Percentiles rank a stretch among this genome's conserved stretches.
These are phyloP conservation scores for Nothophoma quercina DNA, from an alignment of 2,329 filamentous ascomycete genomes.

Conservation along the genomic window DNA sequence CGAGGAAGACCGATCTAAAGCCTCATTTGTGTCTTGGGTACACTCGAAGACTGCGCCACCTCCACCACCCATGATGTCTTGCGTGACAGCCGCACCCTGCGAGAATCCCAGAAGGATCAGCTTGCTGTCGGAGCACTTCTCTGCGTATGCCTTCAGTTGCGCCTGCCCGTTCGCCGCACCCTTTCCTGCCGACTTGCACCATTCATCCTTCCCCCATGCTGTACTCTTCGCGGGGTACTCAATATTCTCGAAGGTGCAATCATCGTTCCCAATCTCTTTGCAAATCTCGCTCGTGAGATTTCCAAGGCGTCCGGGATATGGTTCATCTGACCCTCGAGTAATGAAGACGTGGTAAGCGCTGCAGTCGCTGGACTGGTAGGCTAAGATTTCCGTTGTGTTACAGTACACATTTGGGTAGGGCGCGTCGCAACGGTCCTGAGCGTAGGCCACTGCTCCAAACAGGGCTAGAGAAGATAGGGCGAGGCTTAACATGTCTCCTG, in stretches of 20 bases:
- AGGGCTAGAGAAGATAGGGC: constrained; percentile 20
- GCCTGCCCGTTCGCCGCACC: constrained; percentile 33
- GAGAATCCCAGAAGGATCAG: constrained; percentile 37
- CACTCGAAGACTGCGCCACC: constrained; percentile 37
- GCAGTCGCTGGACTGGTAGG: constrained; percentile 31
- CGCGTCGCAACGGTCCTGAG: constrained; percentile 35
- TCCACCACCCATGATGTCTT: constrained; percentile 41
- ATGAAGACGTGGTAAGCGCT: constrained; percentile 38
- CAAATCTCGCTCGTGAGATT: constrained; percentile 35
- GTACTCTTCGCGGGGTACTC: constrained; percentile 39
- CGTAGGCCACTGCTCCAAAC: constrained; percentile 20
- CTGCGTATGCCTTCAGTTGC: constrained; percentile 33
- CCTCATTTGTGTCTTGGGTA: constrained; percentile 29
- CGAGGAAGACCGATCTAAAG: constrained; percentile 26
- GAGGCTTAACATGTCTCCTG: constrained; percentile 18
- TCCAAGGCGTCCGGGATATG: constrained; percentile 37
- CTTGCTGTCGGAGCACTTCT: constrained; percentile 39
- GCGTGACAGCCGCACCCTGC: constrained; percentile 35
- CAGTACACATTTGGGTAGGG: constrained; percentile 30
- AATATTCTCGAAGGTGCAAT: constrained; percentile 38
- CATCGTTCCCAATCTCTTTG: constrained; percentile 23
- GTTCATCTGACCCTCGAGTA: constrained; percentile 39
- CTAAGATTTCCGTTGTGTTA: constrained; percentile 34
- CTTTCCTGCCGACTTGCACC: constrained; percentile 37
- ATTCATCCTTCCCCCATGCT: constrained; percentile 30